Percentiles rank a stretch among this genome's conserved stretches.
Evolutionary conservation across 1,284 basidiomycete genomes (phyloP).

Genomic region (Tilletia indica): DNA sequence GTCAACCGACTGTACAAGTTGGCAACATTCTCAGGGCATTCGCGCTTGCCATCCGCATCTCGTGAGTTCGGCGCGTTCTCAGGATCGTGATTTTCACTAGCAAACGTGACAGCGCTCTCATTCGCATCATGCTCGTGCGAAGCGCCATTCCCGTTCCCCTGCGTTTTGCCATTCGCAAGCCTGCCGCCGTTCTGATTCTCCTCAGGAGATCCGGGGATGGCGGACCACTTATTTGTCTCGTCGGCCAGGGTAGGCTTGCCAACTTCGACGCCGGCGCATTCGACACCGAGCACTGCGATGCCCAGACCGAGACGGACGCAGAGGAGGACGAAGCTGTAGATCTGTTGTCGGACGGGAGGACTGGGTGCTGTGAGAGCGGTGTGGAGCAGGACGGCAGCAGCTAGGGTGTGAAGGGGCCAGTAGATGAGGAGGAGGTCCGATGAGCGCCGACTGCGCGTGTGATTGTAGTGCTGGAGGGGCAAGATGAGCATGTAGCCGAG

Average conservation of each 20-base stretch:
- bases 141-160: slow-evolving; percentile 22
- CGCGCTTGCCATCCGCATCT: slow-evolving; percentile 59
- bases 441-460: slow-evolving; percentile 73
- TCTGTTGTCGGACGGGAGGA: slow-evolving; percentile 30
- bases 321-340: slow-evolving; percentile 39
- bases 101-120: slow-evolving; percentile 34
- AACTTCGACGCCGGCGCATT: slow-evolving; percentile 44
- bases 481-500: slow-evolving; percentile 48
- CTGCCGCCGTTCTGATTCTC: background rate
- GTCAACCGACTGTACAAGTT: slow-evolving; percentile 71
- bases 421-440: slow-evolving; percentile 77
- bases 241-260: slow-evolving; percentile 19
- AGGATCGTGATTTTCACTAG: slow-evolving; percentile 28
- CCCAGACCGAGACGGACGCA: slow-evolving; percentile 37
- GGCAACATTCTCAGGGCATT: slow-evolving; percentile 74
- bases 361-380: slow-evolving; percentile 37
- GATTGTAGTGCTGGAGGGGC: slow-evolving; percentile 62
- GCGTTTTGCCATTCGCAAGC: background rate
- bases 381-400: slow-evolving; percentile 63
- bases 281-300: slow-evolving; percentile 39
- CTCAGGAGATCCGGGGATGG: background rate
- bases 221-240: background rate
- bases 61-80: slow-evolving; percentile 23
- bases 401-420: slow-evolving; percentile 71
- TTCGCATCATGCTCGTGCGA: slow-evolving; percentile 9